A percentile compares a stretch with the other conserved stretches of the same genome.
Conservation (phyloP, 495 filamentous ascomycete genomes). For the Penicillium macrosclerotiorum region DNA sequence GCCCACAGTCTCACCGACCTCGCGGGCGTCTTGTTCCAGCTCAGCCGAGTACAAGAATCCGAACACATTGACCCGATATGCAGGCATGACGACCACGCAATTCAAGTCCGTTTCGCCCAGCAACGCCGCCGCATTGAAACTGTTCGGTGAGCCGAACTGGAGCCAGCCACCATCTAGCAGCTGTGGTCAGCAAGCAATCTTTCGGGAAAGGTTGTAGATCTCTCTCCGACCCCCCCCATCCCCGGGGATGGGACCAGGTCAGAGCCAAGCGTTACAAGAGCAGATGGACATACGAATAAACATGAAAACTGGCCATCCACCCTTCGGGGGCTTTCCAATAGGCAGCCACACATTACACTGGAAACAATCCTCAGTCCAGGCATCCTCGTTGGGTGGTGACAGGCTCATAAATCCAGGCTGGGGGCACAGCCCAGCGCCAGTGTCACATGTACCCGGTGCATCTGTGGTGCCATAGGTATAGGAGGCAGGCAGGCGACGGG, state of each 20-base stretch:
- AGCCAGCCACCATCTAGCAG: conserved; percentile 56
- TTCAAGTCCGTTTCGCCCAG: conserved; percentile 45
- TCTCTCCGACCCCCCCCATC: too few relatives aligned
- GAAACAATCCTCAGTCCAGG: conserved; percentile 43
- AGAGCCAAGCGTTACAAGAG: too few relatives aligned
- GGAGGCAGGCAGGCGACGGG: conserved; percentile 25
- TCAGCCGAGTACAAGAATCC: conserved; percentile 61
- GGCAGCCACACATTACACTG: conserved; percentile 46
- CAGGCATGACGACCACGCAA: conserved; percentile 63
- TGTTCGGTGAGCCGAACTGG: conserved; percentile 53
- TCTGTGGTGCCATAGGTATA: conserved; percentile 39
- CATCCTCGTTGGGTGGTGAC: conserved; percentile 14
- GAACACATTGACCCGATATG: conserved; percentile 66
- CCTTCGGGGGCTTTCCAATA: conserved; percentile 29
- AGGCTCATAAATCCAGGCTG: conserved; percentile 31
- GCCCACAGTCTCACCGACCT: conserved; percentile 38
- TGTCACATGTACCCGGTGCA: conserved; percentile 26
- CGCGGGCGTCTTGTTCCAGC: conserved; percentile 51
- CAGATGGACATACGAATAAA: conserved; percentile 38
- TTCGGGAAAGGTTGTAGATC: too few relatives aligned
- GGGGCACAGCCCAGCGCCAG: conserved; percentile 34
- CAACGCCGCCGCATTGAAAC: conserved; percentile 47
- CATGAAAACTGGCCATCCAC: conserved; percentile 45
- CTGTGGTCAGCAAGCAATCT: too few relatives aligned
- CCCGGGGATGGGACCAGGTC: too few relatives aligned